phyloP scores from a whole-genome alignment of 805 yeast species.

The Kazachstania viticola region DNA sequence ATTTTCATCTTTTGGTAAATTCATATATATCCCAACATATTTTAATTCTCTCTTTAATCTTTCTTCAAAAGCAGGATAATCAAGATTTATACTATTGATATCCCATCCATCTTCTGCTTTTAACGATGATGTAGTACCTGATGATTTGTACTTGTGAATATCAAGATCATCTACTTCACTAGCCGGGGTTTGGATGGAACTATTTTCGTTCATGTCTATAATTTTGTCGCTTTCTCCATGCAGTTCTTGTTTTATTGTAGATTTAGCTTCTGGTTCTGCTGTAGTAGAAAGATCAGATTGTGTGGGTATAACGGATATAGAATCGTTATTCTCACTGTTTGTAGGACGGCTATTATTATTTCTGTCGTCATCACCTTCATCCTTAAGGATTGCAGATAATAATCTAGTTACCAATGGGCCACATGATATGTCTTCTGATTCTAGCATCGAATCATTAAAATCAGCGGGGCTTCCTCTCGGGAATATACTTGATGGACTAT shows the following conservation, averaged over 20 bases:
- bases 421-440: constrained; percentile 66
- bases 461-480: constrained; percentile 53
- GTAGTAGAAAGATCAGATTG: background rate
- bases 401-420: constrained; percentile 86
- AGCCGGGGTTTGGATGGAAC: constrained; percentile 13
- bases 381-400: constrained; percentile 58
- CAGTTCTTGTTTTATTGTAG: constrained; percentile 9
- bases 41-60: constrained; percentile 77
- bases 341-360: constrained; percentile 1
- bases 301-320: background rate
- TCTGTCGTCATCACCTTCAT: constrained; percentile 13
- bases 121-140: constrained; percentile 23
- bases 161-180: constrained; percentile 9
- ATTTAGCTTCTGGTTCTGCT: background rate
- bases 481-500: constrained; percentile 30
- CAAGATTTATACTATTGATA: constrained; percentile 37
- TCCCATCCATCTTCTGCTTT: constrained; percentile 39
- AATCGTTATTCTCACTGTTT: constrained; percentile 2
- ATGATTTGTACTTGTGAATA: background rate
- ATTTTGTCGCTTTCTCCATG: constrained; percentile 16
- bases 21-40: constrained; percentile 82
- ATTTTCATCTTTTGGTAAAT: constrained; percentile 29
- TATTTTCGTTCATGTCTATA: constrained; percentile 6
- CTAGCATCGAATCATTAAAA: constrained; percentile 45
- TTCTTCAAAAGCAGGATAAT: constrained; percentile 76